Base-by-base conservation (phyloP, 2,329 filamentous ascomycete genomes). In the Atkinsonella hypoxylon region DNA sequence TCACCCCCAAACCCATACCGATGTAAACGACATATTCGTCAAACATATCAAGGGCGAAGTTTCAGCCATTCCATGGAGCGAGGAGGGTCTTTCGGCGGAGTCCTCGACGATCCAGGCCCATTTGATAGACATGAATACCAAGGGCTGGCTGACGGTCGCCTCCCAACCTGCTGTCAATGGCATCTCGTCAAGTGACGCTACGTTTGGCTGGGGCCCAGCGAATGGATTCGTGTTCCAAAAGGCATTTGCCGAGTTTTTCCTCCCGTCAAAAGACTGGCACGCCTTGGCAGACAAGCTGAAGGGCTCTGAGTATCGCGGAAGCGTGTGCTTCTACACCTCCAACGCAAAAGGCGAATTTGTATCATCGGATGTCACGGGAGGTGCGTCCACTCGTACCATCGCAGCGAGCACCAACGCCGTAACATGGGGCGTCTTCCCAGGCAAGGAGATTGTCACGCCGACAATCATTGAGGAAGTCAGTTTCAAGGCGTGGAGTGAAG, bases 191-290 rank as follows among this genome's bases (percentile, higher is more conserved):
- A 80, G 77, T 45, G 81, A 98, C 64, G 70, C 77, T 3, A 79
- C 87, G 18, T 95, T 95, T 60, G 93, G 93, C 55, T 98, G 93
- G 93, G 93, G 93, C 1, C 93, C 93, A 0, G 79, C 78, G 47
- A 83, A 90, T 60, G 93, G 93, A 17, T 97, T 95, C 65, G 89
- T 97, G 45, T 98, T 96, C 73, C 93, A 98, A 63, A 98, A 97
- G 69, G 86, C 91, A 0, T 98, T 98, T 67, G 89, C 98, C 48
- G 93, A 98, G 66, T 89, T 97, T 70, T 98, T 98, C 74, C 71
- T 95, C 52, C 83, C 90, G 0, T 70, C 75, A 0, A 67, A 76
- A 0, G 87, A 91, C 64, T 97, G 89, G 83, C 67, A 70, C 15
- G 64, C 65, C 1, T 75, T 98, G 32, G 77, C 79, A 55, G 73